Evolutionary conservation across 441 rosid species (phyloP), one percentile per base, ranked within the genome.

Genomic region (Geranium incanum): DNA sequence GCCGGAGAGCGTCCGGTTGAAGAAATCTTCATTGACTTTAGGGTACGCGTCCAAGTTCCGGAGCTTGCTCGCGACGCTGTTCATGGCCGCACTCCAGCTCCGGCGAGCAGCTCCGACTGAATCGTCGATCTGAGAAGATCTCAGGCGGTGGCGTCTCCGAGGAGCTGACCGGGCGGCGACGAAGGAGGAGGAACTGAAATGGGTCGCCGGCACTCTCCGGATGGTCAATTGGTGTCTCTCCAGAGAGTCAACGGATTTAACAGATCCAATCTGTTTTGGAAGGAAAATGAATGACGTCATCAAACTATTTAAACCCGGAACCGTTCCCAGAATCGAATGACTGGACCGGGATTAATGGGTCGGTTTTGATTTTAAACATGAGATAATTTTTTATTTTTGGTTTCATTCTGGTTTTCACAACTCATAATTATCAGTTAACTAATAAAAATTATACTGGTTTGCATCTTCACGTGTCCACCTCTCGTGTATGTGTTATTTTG

Each of bases 21-120:
- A 77, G 76, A 72, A 77, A 68, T 77, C 79, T 48, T 77, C 79
- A 60, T 77, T 77, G 71, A 77, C 59, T 67, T 77, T 77, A n/a
- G 79, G 79, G 74, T 77, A 77, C 1, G 79, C 79, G 36, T 77
- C 79, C 67, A 77, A 33, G 16, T 48, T 72, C 76, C 79, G 70
- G 68, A 77, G 76, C 73, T 66, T 77, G 60, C 48, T 50, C 59
- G 41, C 70, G 38, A 43, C 67, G 76, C 18, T 69, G 13, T 72
- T 75, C 79, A 77, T 77, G 59, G 21, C 64, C 36, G 60, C 71
- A 43, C 11, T 8, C 52, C 52, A 12, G 12, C 52, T 45, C 52
- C 52, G 52, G 52, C 11, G 52, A 45, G 13, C 11, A 11, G 52
- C 52, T 45, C 12, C 52, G 11, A 45, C 52, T 45, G 11, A 45